Evolutionary conservation across 2,329 filamentous ascomycete genomes (phyloP).

Genomic region (Fusarium tjaetaba): DNA sequence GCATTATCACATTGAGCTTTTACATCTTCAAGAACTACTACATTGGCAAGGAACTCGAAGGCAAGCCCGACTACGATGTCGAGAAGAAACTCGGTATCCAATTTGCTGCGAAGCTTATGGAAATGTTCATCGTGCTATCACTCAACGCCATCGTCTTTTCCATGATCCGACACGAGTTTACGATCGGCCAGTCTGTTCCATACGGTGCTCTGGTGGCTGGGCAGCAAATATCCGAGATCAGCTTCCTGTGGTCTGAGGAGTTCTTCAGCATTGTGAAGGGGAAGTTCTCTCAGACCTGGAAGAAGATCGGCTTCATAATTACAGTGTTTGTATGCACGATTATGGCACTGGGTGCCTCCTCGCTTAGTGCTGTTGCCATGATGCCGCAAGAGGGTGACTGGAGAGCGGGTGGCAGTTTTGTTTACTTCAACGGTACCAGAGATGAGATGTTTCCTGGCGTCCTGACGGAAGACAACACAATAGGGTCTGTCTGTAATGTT

Average conservation of each 20-base stretch:
- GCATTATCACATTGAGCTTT: conserved; percentile 29
- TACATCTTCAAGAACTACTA: conserved; percentile 40
- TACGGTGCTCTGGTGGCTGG: conserved; percentile 34
- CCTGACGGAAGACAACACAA: conserved; percentile 14
- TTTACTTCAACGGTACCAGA: conserved; percentile 27
- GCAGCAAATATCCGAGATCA: conserved; percentile 34
- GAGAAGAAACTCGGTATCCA: conserved; percentile 37
- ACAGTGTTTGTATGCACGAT: conserved; percentile 25
- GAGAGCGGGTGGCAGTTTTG: conserved; percentile 29
- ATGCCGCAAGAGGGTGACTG: conserved; percentile 37
- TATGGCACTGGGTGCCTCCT: conserved; percentile 31
- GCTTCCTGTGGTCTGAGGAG: conserved; percentile 36
- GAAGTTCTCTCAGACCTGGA: conserved; percentile 30
- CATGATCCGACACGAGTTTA: conserved; percentile 34
- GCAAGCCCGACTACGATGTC: conserved; percentile 22
- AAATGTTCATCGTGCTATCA: conserved; percentile 34
- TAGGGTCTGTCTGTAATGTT: conserved; percentile 7
- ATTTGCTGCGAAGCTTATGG: conserved; percentile 36
- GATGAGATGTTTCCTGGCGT: conserved; percentile 20
- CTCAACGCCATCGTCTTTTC: conserved; percentile 31
- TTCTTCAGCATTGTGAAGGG: conserved; percentile 30
- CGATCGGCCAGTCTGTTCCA: conserved; percentile 25
- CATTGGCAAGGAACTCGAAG: conserved; percentile 37
- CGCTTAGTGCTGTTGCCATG: conserved; percentile 36
- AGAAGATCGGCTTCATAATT: conserved; percentile 28